These are phyloP conservation scores for Acaromyces ingoldii DNA, from an alignment of 1,284 basidiomycete genomes.

Conservation along the genomic window DNA sequence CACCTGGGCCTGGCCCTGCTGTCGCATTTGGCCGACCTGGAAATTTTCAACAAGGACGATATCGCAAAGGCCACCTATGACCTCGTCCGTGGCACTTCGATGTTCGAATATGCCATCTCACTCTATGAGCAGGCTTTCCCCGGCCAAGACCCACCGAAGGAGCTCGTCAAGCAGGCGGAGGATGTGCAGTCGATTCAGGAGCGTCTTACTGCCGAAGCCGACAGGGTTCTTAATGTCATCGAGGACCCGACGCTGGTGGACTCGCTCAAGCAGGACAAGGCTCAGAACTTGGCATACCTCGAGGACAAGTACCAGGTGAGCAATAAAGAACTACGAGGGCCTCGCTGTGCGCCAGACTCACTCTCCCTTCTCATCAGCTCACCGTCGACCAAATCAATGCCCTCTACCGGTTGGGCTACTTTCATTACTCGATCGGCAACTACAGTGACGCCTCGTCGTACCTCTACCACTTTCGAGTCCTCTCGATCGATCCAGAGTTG, in stretches of 20 bases:
- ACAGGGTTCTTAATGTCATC: conserved; percentile 89
- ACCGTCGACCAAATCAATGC: conserved; percentile 90
- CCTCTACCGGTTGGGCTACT: conserved; percentile 95
- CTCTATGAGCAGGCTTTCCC: conserved; percentile 73
- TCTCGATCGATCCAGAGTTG: conserved; percentile 85
- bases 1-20: conserved; percentile 90
- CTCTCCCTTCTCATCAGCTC: conserved; percentile 58
- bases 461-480: conserved; percentile 95
- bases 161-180: conserved; percentile 55
- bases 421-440: conserved; percentile 94
- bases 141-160: conserved; percentile 55
- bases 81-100: conserved; percentile 73
- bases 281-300: conserved; percentile 88
- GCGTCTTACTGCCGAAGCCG: conserved; percentile 77
- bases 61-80: conserved; percentile 88
- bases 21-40: conserved; percentile 68
- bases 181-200: conserved; percentile 76
- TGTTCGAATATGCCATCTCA: conserved; percentile 57
- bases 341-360: too few species aligned
- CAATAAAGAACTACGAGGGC: neutral
- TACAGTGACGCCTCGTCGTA: conserved; percentile 95
- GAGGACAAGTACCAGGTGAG: conserved; percentile 83
- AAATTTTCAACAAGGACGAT: conserved; percentile 67
- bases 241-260: conserved; percentile 85
- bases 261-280: conserved; percentile 85